These are phyloP conservation scores for Neurospora sp. DNA, from an alignment of 495 filamentous ascomycete species.

Conservation along the genomic window DNA sequence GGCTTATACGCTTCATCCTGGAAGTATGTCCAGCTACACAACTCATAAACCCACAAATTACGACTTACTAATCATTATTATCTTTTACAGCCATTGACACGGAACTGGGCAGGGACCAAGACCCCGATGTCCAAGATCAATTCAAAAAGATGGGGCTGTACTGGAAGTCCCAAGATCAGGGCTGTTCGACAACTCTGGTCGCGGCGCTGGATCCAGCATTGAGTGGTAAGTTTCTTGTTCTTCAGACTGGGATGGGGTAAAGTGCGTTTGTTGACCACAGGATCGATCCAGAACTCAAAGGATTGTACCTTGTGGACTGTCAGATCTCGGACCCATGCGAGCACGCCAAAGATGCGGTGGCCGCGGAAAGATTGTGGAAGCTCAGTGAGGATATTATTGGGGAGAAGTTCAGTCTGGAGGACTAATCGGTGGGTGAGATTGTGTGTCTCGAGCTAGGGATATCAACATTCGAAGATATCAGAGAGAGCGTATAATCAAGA, in stretches of 20 bases:
- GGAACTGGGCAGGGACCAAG: slow-evolving; percentile 32
- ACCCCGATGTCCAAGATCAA: slow-evolving; percentile 24
- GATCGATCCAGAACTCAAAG: slow-evolving; percentile 21
- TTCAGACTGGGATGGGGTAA: neutral
- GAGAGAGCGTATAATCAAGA: too few species aligned
- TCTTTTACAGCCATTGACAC: slow-evolving; percentile 19
- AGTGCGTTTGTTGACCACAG: slow-evolving; percentile 1
- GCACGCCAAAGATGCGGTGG: slow-evolving; percentile 21
- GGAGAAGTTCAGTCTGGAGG: slow-evolving; percentile 24
- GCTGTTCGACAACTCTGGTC: slow-evolving; percentile 46
- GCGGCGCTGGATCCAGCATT: slow-evolving; percentile 47
- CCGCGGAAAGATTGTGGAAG: slow-evolving; percentile 42
- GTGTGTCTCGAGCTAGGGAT: neutral
- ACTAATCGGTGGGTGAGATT: neutral
- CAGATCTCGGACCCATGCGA: slow-evolving; percentile 18
- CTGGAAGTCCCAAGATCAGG: slow-evolving; percentile 44
- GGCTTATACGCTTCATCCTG: slow-evolving; percentile 39
- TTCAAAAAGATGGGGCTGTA: slow-evolving; percentile 27
- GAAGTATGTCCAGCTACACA: slow-evolving; percentile 20
- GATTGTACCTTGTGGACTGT: slow-evolving; percentile 31
- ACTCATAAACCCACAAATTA: neutral
- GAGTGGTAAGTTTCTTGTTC: slow-evolving; percentile 21
- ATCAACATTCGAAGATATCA: too few species aligned
- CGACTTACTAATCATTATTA: neutral
- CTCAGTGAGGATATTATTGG: slow-evolving; percentile 40